Evolutionary conservation across 441 rosid species (phyloP).

Genomic region (Corymbia calophylla): DNA sequence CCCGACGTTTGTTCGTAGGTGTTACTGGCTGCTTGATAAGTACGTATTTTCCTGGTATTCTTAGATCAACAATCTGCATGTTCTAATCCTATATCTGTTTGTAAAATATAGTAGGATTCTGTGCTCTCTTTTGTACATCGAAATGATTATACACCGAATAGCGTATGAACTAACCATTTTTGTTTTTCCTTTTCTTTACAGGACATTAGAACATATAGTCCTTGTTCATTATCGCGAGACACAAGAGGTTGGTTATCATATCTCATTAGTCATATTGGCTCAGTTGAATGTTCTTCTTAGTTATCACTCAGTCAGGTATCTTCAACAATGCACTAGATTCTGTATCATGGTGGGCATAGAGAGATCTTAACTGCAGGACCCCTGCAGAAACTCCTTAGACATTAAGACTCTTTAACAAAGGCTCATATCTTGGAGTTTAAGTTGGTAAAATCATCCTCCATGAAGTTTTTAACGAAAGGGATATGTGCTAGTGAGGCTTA

Average conservation of each 20-base stretch:
- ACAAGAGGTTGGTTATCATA: slow-evolving; percentile 66
- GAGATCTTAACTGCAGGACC: background rate
- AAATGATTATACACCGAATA: background rate
- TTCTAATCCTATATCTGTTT: background rate
- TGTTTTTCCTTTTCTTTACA: slow-evolving; percentile 26
- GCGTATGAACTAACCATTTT: background rate
- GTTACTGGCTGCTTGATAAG: slow-evolving; percentile 99
- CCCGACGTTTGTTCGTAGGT: slow-evolving; percentile 91
- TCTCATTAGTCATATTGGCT: background rate
- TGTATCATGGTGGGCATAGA: background rate
- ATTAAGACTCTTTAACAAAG: background rate
- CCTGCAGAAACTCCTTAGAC: background rate
- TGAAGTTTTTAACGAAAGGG: background rate
- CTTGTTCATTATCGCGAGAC: slow-evolving; percentile 99
- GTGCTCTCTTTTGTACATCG: background rate
- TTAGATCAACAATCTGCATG: background rate
- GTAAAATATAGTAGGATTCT: background rate
- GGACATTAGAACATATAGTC: slow-evolving; percentile 88
- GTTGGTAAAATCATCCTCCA: background rate
- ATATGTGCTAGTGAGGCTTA: background rate
- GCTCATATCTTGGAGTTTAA: background rate
- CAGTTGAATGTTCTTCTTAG: background rate
- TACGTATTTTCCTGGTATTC: slow-evolving; percentile 27
- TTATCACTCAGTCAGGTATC: background rate
- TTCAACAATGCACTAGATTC: background rate